Base-by-base conservation (phyloP, 306 rosid genomes). In the Cucurbita ficifolia region DNA sequence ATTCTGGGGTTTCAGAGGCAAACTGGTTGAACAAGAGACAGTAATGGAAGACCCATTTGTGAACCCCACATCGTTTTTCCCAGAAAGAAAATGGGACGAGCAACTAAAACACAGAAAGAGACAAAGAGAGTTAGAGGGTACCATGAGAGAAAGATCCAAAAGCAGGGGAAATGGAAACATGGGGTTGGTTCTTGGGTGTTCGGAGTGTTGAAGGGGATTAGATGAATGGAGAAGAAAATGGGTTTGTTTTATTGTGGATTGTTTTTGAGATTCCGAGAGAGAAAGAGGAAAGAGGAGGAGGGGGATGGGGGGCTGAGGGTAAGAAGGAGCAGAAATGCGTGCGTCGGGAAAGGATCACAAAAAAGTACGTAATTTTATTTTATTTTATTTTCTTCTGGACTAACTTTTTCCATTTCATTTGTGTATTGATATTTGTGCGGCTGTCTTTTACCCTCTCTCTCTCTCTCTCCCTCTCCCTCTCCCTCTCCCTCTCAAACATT, bases 291-390 rank as follows among this genome's bases (percentile, higher is more conserved):
- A n/a, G n/a, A 4, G 6, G 57, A 1, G 21, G 7, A 3, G 14
- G 19, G 22, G n/a, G 57, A 3, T 9, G 19, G 21, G 7, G 16
- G 24, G 50, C n/a, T 33, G 6, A 11, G 17, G 39, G 39, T 11
- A 11, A 58, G 0, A 12, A 13, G 29, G 18, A 40, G 51, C 71
- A 64, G 33, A 65, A 64, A 64, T 64, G 71, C 71, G 51, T 64
- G 71, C 71, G 52, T 64, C 5, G 51, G 72, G 73, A 67, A 68
- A 68, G 73, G 73, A 68, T 68, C 56, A 29, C 18, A 68, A 67
- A 67, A 40, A 42, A 46, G 55, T 21, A 68, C 40, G 45, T 36
- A 10, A 36, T 35, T 24, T 10, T 57, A 10, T 11, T 55, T 7
- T 18, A 1, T 18, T 54, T 53, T 53, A 7, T 56, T 55, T 24